Evolutionary conservation across 495 filamentous ascomycete genomes (phyloP), one percentile per base, ranked within the genome.

Genomic region (Hypomontagnella monticulosa): DNA sequence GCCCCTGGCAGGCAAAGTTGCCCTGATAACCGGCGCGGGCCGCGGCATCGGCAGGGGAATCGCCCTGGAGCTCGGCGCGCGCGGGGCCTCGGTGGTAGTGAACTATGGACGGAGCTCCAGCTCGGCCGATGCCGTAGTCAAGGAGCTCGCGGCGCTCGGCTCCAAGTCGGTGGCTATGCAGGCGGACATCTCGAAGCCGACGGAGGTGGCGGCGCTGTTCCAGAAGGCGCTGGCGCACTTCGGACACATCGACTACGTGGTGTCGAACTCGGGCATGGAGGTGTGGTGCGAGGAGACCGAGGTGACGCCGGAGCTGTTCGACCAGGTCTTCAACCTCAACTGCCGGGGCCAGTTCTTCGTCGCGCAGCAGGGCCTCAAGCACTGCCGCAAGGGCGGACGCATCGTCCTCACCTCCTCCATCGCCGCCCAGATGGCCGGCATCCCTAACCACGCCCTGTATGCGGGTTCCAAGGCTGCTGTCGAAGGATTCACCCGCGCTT

Each of bases 291-390:
- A 83, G 75, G 76, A 89, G 63, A 84, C 86, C 52, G 89, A 94
- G 59, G 87, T 93, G 34, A 92, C 91, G 1, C 81, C 86, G 48
- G 88, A 88, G 67, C 86, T 89, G 66, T 93, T 88, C 80, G 90
- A 94, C 76, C 80, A 83, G 38, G 87, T 93, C 53, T 92, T 94
- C 79, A 85, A 85, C 75, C 75, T 93, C 57, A 96, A 96, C 78
- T 85, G 85, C 4, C 85, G 89, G 1, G 92, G 85, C 1, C 91
- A 94, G 76, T 93, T 93, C 83, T 93, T 93, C 79, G 88, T 92
- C 44, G 88, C 87, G 52, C 85, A 88, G 72, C 83, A 89, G 76
- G 88, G 84, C 5, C 87, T 87, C 74, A 84, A 83, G 76, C 79
- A 89, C 74, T 78, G 87, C 71, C 76, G 78, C 61, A 78, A 85